Evolutionary conservation across 2,329 filamentous ascomycete genomes (phyloP).

Genomic region (Venturia aucupariae): DNA sequence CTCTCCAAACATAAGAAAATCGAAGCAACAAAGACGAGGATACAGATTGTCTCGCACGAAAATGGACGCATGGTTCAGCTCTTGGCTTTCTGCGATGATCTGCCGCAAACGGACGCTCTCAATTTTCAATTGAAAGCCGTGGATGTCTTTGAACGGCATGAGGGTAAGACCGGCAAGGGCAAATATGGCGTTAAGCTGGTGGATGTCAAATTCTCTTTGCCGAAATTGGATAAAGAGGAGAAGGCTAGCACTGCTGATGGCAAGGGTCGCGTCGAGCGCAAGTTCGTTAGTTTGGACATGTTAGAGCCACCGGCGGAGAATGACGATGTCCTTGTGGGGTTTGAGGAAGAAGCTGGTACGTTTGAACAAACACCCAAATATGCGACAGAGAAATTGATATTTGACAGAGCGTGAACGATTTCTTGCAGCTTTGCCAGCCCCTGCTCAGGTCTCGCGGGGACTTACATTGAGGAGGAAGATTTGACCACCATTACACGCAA

Average conservation of each 20-base stretch:
- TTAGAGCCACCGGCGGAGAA: conserved; percentile 86
- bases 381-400: neutral
- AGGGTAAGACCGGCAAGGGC: conserved; percentile 28
- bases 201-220: conserved; percentile 84
- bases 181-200: conserved; percentile 71
- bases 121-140: conserved; percentile 79
- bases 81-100: conserved; percentile 80
- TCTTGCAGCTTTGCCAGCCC: conserved; percentile 36
- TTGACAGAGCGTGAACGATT: conserved; percentile 36
- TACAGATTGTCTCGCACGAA: conserved; percentile 65
- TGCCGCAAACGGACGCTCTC: conserved; percentile 79
- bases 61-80: conserved; percentile 56
- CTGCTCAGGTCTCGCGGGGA: conserved; percentile 14
- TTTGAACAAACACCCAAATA: conserved; percentile 17
- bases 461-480: conserved; percentile 11
- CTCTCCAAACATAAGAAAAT: conserved; percentile 65
- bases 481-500: neutral
- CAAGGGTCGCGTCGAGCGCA: conserved; percentile 56
- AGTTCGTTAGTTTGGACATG: conserved; percentile 77
- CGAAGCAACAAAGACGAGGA: conserved; percentile 70
- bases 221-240: conserved; percentile 40
- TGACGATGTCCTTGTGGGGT: conserved; percentile 79
- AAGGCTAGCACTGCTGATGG: conserved; percentile 32
- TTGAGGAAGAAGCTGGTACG: conserved; percentile 70
- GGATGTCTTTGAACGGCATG: conserved; percentile 62